A percentile compares a stretch with the other conserved stretches of the same genome.
phyloP scores from a whole-genome alignment of 805 yeast species.

The Saccharomyces eubayanus region DNA sequence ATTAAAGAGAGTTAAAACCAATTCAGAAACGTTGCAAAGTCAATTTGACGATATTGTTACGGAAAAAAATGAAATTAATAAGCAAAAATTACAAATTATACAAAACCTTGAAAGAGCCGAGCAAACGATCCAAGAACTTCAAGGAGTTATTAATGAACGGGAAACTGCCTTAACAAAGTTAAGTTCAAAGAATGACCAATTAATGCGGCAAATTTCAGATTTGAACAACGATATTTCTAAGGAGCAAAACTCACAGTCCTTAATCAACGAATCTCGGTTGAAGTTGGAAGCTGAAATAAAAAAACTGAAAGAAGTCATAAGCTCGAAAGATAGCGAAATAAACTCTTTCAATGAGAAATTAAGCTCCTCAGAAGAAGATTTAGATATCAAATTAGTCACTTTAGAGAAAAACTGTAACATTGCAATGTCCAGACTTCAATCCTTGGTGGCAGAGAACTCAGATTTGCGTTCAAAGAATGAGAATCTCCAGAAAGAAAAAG shows the following conservation, averaged over 20 bases:
- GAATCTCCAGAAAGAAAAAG: conserved; percentile 31
- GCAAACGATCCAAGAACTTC: conserved; percentile 12
- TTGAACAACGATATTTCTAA: conserved; percentile 30
- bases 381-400: conserved; percentile 32
- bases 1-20: conserved; percentile 37
- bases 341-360: conserved; percentile 26
- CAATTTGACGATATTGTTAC: conserved; percentile 16
- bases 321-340: conserved; percentile 31
- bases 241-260: not conserved
- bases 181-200: conserved; percentile 17
- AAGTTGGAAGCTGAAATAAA: conserved; percentile 7
- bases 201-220: conserved; percentile 48
- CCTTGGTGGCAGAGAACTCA: conserved; percentile 38
- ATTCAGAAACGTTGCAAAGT: conserved; percentile 31
- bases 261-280: conserved; percentile 6
- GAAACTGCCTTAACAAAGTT: conserved; percentile 24
- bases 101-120: conserved; percentile 14
- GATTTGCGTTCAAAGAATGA: conserved; percentile 36
- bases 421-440: conserved; percentile 33
- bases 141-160: conserved; percentile 16
- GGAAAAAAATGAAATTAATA: conserved; percentile 19
- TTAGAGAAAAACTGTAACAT: conserved; percentile 28
- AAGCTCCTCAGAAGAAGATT: conserved; percentile 24
- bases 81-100: conserved; percentile 23
- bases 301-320: conserved; percentile 4